A percentile compares a stretch with the other conserved stretches of the same genome.
phyloP scores from a whole-genome alignment of 768 basidiomycete species.

The Mycena polygramma region DNA sequence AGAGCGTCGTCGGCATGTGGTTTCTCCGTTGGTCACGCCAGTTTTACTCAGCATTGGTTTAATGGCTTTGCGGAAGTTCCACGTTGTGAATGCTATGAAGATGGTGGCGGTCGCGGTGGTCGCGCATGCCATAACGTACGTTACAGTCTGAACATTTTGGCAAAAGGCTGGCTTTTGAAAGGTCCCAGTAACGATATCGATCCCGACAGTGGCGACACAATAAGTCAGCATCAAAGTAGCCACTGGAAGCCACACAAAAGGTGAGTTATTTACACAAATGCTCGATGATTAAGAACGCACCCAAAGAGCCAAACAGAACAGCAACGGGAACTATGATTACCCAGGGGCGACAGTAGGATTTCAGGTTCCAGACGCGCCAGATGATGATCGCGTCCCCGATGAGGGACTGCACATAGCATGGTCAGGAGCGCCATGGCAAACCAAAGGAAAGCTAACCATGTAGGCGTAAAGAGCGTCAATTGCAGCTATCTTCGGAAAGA shows the following conservation, averaged over 20 bases:
- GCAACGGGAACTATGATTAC: slow-evolving; percentile 19
- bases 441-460: slow-evolving; percentile 9
- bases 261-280: no score
- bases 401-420: slow-evolving; percentile 13
- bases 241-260: slow-evolving; percentile 5
- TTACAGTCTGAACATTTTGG: slow-evolving; percentile 15
- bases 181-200: slow-evolving; percentile 22
- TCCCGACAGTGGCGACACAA: slow-evolving; percentile 26
- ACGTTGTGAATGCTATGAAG: slow-evolving; percentile 12
- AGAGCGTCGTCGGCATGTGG: no score
- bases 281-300: background rate
- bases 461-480: slow-evolving; percentile 31
- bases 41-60: background rate
- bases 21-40: no score
- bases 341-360: slow-evolving; percentile 12
- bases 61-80: slow-evolving; percentile 14
- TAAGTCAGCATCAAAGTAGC: slow-evolving; percentile 28
- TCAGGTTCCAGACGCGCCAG: slow-evolving; percentile 17
- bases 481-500: slow-evolving; percentile 7
- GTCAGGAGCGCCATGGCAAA: background rate
- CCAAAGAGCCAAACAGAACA: slow-evolving; percentile 17
- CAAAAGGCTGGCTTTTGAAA: slow-evolving; percentile 32
- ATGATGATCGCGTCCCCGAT: slow-evolving; percentile 35
- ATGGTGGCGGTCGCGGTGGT: slow-evolving; percentile 25
- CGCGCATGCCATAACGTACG: slow-evolving; percentile 23